Evolutionary conservation across 257 asterid species (phyloP).

Genomic region (Solanum sparsipilum): DNA sequence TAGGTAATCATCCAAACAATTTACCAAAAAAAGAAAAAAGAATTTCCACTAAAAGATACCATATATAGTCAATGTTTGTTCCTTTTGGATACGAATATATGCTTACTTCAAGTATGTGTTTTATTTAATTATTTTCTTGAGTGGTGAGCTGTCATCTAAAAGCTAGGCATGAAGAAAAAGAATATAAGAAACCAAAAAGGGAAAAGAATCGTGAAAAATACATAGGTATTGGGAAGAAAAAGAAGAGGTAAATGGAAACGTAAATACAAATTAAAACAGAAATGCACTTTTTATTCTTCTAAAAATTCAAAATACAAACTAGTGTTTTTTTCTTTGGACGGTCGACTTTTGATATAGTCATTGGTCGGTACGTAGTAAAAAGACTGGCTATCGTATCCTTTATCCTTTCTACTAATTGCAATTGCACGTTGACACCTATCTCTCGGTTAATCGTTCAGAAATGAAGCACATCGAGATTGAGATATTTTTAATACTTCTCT

Average conservation of each 20-base stretch:
- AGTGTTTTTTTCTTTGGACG: slow-evolving; percentile 44
- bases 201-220: neutral
- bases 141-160: slow-evolving; percentile 4
- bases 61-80: neutral
- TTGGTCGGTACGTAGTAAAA: neutral
- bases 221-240: neutral
- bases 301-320: slow-evolving; percentile 5
- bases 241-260: neutral
- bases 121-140: neutral
- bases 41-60: neutral
- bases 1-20: neutral
- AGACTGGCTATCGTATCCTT: neutral
- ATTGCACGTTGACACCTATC: neutral
- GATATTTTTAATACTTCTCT: no score
- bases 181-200: neutral
- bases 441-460: neutral
- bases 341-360: slow-evolving; percentile 14
- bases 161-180: neutral
- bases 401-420: neutral
- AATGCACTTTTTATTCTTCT: slow-evolving; percentile 13
- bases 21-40: neutral
- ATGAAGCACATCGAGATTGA: no score
- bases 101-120: slow-evolving; percentile 4
- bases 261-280: slow-evolving; percentile 12
- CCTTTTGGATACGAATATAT: neutral